Base-by-base conservation (phyloP, 192 early-diverging fungal genomes). In the Paraglomus brasilianum region DNA sequence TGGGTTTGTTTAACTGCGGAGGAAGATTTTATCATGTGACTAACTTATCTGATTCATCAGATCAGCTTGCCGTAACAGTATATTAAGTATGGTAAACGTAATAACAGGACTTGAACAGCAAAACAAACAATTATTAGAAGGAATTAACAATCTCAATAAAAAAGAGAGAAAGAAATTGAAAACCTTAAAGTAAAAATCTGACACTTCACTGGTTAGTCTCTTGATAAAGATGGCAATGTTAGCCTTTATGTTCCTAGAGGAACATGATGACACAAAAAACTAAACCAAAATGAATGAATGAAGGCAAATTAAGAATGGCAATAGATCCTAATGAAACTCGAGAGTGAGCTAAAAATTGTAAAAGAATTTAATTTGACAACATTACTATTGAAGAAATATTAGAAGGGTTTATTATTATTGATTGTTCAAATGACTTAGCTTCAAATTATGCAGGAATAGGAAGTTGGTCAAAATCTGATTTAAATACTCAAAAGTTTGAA, bases 341-440 rank as follows among this genome's bases (percentile, higher is more conserved):
- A n/a, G n/a, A n/a, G n/a, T n/a, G n/a, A n/a, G n/a, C n/a, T n/a
- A n/a, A n/a, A n/a, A n/a, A n/a, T n/a, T n/a, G n/a, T n/a, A n/a
- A n/a, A 65, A 65, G 41, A 44, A 14, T 44, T 65, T 65, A 48
- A 46, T 44, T 65, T 65, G 41, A 65, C 40, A 65, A 65, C 14
- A 65, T 65, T 43, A 65, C 62, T 44, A 65, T 44, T 65, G 62
- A 65, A 44, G 62, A 65, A 44, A 65, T 65, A 44, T 46, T 44
- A 43, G 14, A 65, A 65, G 62, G 15, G 3, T 65, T 65, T 65
- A 6, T 40, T 65, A 65, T n/a, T n/a, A n/a, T n/a, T n/a, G n/a
- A 65, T 13, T 41, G 14, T 44, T 65, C 62, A 40, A 65, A 65
- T 5, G 41, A 65, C 4, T 65, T 65, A 65, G 62, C 62, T 46